Base-by-base conservation (phyloP, 2,329 filamentous ascomycete species). In the Hirsutella thompsonii region DNA sequence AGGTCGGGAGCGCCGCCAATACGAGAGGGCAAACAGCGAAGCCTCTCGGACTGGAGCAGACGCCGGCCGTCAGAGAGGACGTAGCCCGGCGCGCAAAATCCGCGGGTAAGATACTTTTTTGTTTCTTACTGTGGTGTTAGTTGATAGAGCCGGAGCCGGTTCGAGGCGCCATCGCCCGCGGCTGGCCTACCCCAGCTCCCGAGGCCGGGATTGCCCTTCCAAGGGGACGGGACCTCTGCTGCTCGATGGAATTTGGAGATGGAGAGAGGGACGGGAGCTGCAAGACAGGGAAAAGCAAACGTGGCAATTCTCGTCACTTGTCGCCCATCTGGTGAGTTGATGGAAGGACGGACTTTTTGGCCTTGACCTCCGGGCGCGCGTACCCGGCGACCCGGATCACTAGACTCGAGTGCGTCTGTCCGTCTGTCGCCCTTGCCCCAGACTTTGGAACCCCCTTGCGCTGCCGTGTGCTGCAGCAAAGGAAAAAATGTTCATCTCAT, bases 151-250 rank as follows among this genome's bases (percentile, higher is more conserved):
- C 18, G 14, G n/a, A 9, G 14, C 32, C 32, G 32, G n/a, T n/a
- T 34, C n/a, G 32, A 18, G 14, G 32, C 32, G 32, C 32, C 5
- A 8, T 16, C 20, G 18, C 16, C 28, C 40, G 39, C 40, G 40
- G 40, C 40, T 41, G 26, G 32, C 26, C 21, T n/a, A 26, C 38
- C 39, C 34, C 26, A 26, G 28, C 40, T 41, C 33, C 40, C 40
- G 39, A 23, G 20, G 33, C 32, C 33, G 20, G 37, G 20, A 19
- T 20, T 33, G 32, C 32, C 32, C 32, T 16, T 16, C 30, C 23
- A 26, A 26, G 23, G 23, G 23, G 23, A 26, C 23, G n/a, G n/a
- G 4, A 16, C 33, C 33, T 11, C 16, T 20, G 10, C 6, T 16
- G 32, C 8, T 8, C 28, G 13, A 20, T n/a, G n/a, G n/a, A n/a